A percentile compares a stretch with the other conserved stretches of the same genome.
These are phyloP conservation scores for Tuber borchii DNA, from an alignment of 495 filamentous ascomycete genomes.

Conservation along the genomic window DNA sequence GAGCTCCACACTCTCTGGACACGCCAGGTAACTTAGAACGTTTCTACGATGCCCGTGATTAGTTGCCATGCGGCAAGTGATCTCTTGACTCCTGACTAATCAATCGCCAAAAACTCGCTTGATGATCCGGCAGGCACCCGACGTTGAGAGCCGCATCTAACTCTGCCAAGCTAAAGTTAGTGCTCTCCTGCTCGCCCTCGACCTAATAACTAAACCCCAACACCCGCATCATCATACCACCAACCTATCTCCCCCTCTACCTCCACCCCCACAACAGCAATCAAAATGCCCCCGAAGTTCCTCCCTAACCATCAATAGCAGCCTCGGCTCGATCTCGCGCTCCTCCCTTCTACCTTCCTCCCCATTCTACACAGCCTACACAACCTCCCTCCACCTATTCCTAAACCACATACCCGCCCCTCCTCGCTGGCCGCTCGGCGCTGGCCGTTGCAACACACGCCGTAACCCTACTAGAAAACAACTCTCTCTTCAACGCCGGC, in stretches of 20 bases:
- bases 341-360: constrained; percentile 55
- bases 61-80: no score
- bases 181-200: neutral
- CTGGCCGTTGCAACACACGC: constrained; percentile 70
- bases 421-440: constrained; percentile 50
- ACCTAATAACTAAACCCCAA: neutral
- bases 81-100: no score
- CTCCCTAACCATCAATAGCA: constrained; percentile 74
- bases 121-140: no score
- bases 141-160: no score
- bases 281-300: constrained; percentile 6
- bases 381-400: constrained; percentile 30
- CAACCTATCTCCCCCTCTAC: neutral
- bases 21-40: no score
- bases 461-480: constrained; percentile 69
- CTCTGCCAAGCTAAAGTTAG: neutral
- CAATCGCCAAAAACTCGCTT: no score
- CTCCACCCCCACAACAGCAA: neutral
- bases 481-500: constrained; percentile 78
- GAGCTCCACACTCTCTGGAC: no score
- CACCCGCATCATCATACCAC: neutral
- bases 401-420: constrained; percentile 48
- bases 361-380: constrained; percentile 30
- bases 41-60: no score
- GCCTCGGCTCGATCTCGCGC: constrained; percentile 71